Conservation (phyloP, 2,329 filamentous ascomycete species). For the Fusarium illudens region DNA sequence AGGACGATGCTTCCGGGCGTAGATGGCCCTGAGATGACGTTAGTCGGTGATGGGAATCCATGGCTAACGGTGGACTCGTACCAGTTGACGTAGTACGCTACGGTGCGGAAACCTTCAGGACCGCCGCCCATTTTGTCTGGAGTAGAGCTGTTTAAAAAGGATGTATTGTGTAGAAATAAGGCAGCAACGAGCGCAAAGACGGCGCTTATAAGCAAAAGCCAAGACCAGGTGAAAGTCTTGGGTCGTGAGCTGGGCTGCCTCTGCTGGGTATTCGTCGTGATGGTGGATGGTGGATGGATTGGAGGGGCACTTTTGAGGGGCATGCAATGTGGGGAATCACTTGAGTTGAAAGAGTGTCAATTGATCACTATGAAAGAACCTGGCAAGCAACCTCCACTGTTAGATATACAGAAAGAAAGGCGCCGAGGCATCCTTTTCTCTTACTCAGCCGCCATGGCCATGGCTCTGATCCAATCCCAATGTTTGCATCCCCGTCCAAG, state of each 20-base stretch:
- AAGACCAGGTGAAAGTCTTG: slow-evolving; percentile 18
- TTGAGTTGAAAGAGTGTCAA: slow-evolving; percentile 2
- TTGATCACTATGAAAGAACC: neutral
- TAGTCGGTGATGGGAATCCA: neutral
- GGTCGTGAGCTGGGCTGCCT: slow-evolving; percentile 13
- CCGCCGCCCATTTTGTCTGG: slow-evolving; percentile 53
- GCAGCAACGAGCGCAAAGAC: slow-evolving; percentile 6
- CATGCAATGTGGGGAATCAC: slow-evolving; percentile 24
- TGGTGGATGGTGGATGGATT: slow-evolving; percentile 19
- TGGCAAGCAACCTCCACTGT: slow-evolving; percentile 10
- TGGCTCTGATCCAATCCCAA: slow-evolving; percentile 9
- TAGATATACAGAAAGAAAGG: slow-evolving; percentile 21
- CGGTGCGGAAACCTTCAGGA: slow-evolving; percentile 66
- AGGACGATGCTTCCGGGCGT: slow-evolving; percentile 84
- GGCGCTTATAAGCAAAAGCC: slow-evolving; percentile 16
- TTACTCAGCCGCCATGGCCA: slow-evolving; percentile 32
- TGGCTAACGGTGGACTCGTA: slow-evolving; percentile 28
- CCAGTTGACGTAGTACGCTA: slow-evolving; percentile 81
- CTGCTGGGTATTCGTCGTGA: slow-evolving; percentile 31
- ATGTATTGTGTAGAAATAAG: slow-evolving; percentile 19
- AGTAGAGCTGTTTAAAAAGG: neutral
- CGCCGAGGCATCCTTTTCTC: slow-evolving; percentile 25
- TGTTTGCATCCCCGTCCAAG: neutral
- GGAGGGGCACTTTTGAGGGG: slow-evolving; percentile 26
- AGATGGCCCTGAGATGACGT: slow-evolving; percentile 71